Conservation (phyloP, 2,329 filamentous ascomycete species). For the Sporothrix dimorphospora region DNA sequence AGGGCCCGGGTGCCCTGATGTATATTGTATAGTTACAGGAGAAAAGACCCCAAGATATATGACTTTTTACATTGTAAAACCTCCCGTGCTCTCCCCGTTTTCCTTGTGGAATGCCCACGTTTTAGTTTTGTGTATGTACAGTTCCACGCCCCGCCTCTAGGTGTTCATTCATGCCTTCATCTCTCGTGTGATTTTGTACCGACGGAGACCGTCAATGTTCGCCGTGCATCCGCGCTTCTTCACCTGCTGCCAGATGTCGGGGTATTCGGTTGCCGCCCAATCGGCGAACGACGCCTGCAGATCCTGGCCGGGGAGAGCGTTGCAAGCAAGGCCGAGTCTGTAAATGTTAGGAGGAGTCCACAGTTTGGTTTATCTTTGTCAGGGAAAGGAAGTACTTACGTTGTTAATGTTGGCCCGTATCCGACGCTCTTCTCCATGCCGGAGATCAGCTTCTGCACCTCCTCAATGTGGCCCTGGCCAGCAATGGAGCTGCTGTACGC, state of each 20-base stretch:
- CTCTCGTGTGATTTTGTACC: constrained; percentile 54
- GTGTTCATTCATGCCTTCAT: constrained; percentile 29
- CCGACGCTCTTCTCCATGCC: constrained; percentile 69
- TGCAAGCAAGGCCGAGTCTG: constrained; percentile 76
- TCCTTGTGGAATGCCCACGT: not conserved
- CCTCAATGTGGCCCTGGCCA: constrained; percentile 70
- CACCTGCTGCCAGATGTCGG: constrained; percentile 69
- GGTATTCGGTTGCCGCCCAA: constrained; percentile 73
- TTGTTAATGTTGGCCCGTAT: constrained; percentile 66
- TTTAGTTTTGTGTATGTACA: constrained; percentile 14
- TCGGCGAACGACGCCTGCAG: constrained; percentile 71
- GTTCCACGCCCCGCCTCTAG: not conserved
- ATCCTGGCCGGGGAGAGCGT: constrained; percentile 66
- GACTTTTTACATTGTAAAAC: not conserved
- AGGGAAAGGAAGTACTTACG: constrained; percentile 60
- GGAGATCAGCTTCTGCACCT: constrained; percentile 67
- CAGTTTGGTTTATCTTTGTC: not conserved
- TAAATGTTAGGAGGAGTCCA: constrained; percentile 24
- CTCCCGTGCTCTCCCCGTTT: not conserved
- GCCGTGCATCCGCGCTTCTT: constrained; percentile 55
- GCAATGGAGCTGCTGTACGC: constrained; percentile 78
- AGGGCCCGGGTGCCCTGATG: not conserved
- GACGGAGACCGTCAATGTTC: constrained; percentile 50
- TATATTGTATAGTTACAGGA: constrained; percentile 8
- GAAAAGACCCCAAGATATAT: not conserved